Base-by-base conservation (phyloP, 257 asterid genomes). In the Gardenia jasminoides region DNA sequence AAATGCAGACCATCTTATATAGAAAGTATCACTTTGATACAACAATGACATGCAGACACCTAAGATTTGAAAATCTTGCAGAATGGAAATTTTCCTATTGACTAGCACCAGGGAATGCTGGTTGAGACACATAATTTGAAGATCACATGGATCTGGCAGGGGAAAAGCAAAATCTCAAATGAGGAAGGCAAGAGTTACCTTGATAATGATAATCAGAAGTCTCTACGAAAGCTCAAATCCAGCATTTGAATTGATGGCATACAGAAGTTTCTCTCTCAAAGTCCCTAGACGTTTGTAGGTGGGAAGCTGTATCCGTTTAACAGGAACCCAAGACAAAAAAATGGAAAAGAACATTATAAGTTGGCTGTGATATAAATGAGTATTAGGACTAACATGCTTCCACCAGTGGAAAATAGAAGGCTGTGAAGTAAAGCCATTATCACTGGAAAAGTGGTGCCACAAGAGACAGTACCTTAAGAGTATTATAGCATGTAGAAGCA, bases 401-500 rank as follows among this genome's bases (percentile, higher is more conserved):
- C 36, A n/a, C 10, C 19, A 28, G 4, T 7, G 8, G 31, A 2
- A 24, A 59, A 59, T 59, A 39, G 47, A 44, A 12, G 74, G 52
- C 43, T 65, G 30, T 31, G 64, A 43, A 19, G 70, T 16, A 19
- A 64, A 44, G 72, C 13, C 69, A 48, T 59, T 52, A 59, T 59
- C 43, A 48, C 50, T 43, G 67, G 16, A 75, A 56, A 68, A 43
- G 67, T 39, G 5, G 44, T 36, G 5, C 41, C 5, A 72, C 47
- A n/a, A 59, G 11, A 20, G n/a, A 80, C 15, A 10, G 77, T 87
- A 95, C 98, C 99, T 93, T 93, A 76, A 95, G 87, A 80, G 97
- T 93, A 85, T 95, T 93, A 81, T 95, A 95, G 85, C 99, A 95
- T 41, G 99, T 95, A 65, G 99, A 95, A 83, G 99, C 98, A 72